Evolutionary conservation across 495 filamentous ascomycete genomes (phyloP).

Genomic region (Trichoderma parareesei): DNA sequence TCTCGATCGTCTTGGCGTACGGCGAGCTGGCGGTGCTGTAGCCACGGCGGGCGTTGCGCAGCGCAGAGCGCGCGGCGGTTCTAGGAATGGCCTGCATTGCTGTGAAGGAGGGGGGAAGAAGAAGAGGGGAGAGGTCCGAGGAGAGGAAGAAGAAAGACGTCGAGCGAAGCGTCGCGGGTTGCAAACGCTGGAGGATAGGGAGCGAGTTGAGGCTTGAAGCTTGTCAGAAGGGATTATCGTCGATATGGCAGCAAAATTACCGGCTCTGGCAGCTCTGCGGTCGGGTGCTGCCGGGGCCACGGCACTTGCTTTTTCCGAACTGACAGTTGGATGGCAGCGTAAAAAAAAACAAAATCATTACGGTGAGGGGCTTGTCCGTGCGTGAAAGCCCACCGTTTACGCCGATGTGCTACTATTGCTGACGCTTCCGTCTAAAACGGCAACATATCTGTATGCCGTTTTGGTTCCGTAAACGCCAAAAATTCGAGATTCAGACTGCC

Average conservation of each 20-base stretch:
- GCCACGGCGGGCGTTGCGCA: slow-evolving; percentile 47
- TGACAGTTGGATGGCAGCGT: not conserved
- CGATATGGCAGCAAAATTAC: slow-evolving; percentile 7
- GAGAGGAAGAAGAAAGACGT: not conserved
- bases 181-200: not conserved
- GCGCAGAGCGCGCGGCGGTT: slow-evolving; percentile 18
- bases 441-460: no score
- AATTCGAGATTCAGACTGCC: not conserved
- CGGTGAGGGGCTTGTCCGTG: not conserved
- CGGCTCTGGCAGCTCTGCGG: slow-evolving; percentile 5
- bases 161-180: not conserved
- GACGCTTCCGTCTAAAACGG: no score
- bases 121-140: slow-evolving; percentile 12
- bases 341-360: not conserved
- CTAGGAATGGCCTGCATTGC: slow-evolving; percentile 41
- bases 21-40: slow-evolving; percentile 61
- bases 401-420: no score
- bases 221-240: not conserved
- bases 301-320: slow-evolving; percentile 5
- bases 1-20: slow-evolving; percentile 78
- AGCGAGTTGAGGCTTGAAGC: slow-evolving; percentile 6
- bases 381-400: not conserved
- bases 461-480: no score
- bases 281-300: slow-evolving; percentile 7
- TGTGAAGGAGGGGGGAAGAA: slow-evolving; percentile 9